Percentiles rank a stretch among this genome's conserved stretches.
Conservation (phyloP, 2,329 filamentous ascomycete genomes). For the Leptosphaerulina australis region DNA sequence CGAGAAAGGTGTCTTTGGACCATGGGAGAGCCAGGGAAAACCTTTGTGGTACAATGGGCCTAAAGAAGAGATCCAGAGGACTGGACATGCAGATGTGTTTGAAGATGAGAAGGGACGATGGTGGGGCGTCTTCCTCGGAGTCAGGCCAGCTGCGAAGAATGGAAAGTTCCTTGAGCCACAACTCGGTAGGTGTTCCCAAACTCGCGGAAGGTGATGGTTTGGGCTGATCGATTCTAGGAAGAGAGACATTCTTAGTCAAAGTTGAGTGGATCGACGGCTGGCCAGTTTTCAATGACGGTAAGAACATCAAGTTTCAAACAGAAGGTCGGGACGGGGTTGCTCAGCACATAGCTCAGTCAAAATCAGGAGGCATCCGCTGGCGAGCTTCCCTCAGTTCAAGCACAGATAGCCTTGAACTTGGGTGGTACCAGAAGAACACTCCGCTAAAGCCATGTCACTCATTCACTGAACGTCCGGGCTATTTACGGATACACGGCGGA, state of each 20-base stretch:
- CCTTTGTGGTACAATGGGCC: slow-evolving; percentile 45
- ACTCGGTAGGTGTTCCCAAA: background rate
- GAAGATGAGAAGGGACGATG: slow-evolving; percentile 31
- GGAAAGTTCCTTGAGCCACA: slow-evolving; percentile 11
- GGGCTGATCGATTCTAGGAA: slow-evolving; percentile 37
- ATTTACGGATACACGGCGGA: slow-evolving; percentile 58
- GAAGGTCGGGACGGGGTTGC: slow-evolving; percentile 30
- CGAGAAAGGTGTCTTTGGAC: slow-evolving; percentile 48
- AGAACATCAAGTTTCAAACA: slow-evolving; percentile 50
- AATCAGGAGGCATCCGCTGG: slow-evolving; percentile 6
- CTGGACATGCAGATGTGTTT: slow-evolving; percentile 36
- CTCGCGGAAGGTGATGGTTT: too few species aligned
- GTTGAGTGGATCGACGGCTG: slow-evolving; percentile 60
- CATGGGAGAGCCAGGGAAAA: slow-evolving; percentile 42
- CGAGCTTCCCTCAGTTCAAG: slow-evolving; percentile 44
- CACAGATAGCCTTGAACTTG: slow-evolving; percentile 38
- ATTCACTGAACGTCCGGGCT: slow-evolving; percentile 52
- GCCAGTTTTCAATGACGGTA: slow-evolving; percentile 58
- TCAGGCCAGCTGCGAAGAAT: slow-evolving; percentile 22
- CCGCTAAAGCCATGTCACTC: slow-evolving; percentile 56
- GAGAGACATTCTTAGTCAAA: slow-evolving; percentile 59
- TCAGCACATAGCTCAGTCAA: background rate
- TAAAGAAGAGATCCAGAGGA: slow-evolving; percentile 42
- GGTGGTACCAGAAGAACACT: slow-evolving; percentile 55
- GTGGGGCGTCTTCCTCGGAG: slow-evolving; percentile 48